Percentiles rank a stretch among this genome's conserved stretches.
Evolutionary conservation across 2,329 filamentous ascomycete genomes (phyloP).

Genomic region (Fusarium brevicatenulatum): DNA sequence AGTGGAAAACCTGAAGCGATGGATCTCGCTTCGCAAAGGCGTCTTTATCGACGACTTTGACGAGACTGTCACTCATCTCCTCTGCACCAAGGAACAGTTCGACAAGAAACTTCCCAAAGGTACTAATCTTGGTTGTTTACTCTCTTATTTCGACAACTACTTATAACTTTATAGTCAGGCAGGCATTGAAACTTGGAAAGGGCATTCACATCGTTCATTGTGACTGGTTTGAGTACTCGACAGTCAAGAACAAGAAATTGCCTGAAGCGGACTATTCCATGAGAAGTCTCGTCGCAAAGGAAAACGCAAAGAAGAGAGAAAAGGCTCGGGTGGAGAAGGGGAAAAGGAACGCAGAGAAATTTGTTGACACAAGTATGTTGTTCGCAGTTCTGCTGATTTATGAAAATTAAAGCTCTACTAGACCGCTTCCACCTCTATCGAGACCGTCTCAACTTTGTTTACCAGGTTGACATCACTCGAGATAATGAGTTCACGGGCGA

Average conservation of each 20-base stretch:
- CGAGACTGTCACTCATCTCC: slow-evolving; percentile 74
- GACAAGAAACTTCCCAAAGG: slow-evolving; percentile 54
- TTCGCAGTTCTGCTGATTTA: neutral
- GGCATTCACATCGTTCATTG: slow-evolving; percentile 55
- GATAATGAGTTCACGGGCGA: slow-evolving; percentile 56
- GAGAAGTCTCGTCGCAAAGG: slow-evolving; percentile 43
- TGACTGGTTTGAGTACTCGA: slow-evolving; percentile 65
- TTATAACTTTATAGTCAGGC: slow-evolving; percentile 47
- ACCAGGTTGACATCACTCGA: slow-evolving; percentile 70
- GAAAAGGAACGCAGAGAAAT: slow-evolving; percentile 53
- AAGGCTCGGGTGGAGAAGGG: slow-evolving; percentile 51
- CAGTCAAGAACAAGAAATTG: slow-evolving; percentile 46
- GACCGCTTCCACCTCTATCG: slow-evolving; percentile 72
- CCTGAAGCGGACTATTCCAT: slow-evolving; percentile 57
- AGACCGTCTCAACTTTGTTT: slow-evolving; percentile 71
- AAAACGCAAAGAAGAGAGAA: slow-evolving; percentile 47
- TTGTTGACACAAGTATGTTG: slow-evolving; percentile 59
- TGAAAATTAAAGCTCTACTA: slow-evolving; percentile 43
- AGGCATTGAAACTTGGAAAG: slow-evolving; percentile 50
- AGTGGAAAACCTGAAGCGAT: slow-evolving; percentile 68
- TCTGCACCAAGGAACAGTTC: slow-evolving; percentile 72
- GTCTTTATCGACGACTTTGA: slow-evolving; percentile 62
- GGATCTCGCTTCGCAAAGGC: slow-evolving; percentile 73
- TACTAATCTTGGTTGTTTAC: slow-evolving; percentile 25
- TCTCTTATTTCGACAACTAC: neutral